Evolutionary conservation across 2,329 filamentous ascomycete species (phyloP), one percentile per base, ranked within the genome.

Genomic region (Monosporascus sp.): DNA sequence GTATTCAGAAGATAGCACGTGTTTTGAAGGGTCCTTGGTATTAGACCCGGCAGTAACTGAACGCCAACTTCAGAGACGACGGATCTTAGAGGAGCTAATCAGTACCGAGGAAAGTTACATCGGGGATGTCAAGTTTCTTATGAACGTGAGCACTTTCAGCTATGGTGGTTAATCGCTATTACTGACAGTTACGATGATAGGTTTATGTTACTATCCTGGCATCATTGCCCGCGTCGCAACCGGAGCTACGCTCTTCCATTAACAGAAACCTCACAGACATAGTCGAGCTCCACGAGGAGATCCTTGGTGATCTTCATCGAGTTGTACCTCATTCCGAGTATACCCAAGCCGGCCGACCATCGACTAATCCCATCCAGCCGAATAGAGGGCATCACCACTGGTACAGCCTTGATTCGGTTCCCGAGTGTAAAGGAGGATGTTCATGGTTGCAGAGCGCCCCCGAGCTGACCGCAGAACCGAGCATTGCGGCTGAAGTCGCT

Each of bases 81-180:
- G 86, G 57, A 85, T 96, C 40, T 72, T 97, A 37, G 89, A 94
- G 65, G 94, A 97, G 71, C 75, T 97, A 49, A 84, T 97, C 56
- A 81, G 74, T 53, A 96, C 92, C 0, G 94, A 97, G 69, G 88
- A 94, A 67, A 84, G 87, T 63, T 97, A 97, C 67, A 86, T 97
- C 62, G 84, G 86, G 17, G 93, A 96, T 63, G 72, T 97, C 54
- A 90, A 90, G 62, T 91, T 94, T 59, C 76, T 97, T 55, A 87
- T 88, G 67, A 91, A 95, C 71, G 92, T 93, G 74, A 66, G 84
- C 64, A 41, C 15, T 8, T 11, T 37, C 3, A 9, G 24, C 11
- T 22, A 6, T 18, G 48, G 5, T 38, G 9, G 20, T 37, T 18
- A 18, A 7, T 44, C 7, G 18, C 49, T 35, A 35, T n/a, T 26